These are phyloP conservation scores for Colletotrichum sublineola DNA, from an alignment of 2,329 filamentous ascomycete genomes.

Conservation along the genomic window DNA sequence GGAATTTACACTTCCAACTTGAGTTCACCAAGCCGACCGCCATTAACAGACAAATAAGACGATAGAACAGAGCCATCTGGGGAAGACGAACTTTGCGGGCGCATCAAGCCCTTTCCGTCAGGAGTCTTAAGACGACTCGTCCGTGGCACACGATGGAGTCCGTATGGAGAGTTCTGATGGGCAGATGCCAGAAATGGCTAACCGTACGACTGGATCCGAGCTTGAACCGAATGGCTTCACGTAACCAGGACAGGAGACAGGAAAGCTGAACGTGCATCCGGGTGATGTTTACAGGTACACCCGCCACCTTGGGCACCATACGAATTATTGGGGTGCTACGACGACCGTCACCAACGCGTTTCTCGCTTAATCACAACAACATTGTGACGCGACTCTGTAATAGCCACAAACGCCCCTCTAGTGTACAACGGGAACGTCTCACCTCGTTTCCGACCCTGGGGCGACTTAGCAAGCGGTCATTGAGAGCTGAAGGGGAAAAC, in stretches of 20 bases:
- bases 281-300: background rate
- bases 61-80: background rate
- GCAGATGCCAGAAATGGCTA: background rate
- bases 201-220: background rate
- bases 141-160: background rate
- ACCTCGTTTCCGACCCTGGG: background rate
- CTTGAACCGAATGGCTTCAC: background rate
- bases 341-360: slow-evolving; percentile 14
- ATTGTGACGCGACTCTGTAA: slow-evolving; percentile 31
- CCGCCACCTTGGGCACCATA: background rate
- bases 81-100: background rate
- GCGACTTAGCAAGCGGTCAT: background rate
- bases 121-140: too few relatives aligned
- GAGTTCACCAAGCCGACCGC: background rate
- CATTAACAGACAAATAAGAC: background rate
- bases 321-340: too few relatives aligned
- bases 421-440: slow-evolving; percentile 32
- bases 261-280: background rate
- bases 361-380: slow-evolving; percentile 35
- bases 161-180: background rate
- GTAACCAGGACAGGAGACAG: background rate
- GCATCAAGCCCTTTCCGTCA: background rate
- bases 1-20: background rate
- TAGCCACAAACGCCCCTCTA: slow-evolving; percentile 29
- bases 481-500: background rate